Base-by-base conservation (phyloP, 2,329 filamentous ascomycete genomes). In the Conoideocrella luteorostrata region DNA sequence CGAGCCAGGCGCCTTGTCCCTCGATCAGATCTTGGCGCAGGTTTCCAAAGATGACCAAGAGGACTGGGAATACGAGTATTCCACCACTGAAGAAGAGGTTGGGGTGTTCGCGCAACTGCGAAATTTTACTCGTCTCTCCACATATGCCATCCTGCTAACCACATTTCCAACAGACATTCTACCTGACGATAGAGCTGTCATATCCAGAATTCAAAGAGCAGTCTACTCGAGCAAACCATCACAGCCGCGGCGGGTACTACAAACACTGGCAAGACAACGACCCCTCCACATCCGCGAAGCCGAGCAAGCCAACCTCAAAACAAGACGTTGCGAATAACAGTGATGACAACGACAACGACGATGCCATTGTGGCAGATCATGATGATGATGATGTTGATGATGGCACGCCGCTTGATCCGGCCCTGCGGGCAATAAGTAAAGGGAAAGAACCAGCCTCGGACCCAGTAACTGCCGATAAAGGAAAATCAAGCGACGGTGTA, bases 41-140 rank as follows among this genome's bases (percentile, higher is more conserved):
- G 44, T 58, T 13, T 45, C 50, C 20, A 47, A 48, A 9, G 66
- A 68, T 22, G 72, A 70, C 5, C 68, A 80, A 47, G 75, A 82
- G 39, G 78, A 81, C 40, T 84, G 78, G 77, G 80, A 84, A 54
- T 83, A 82, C 51, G 80, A 84, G 51, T 84, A 84, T 54, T 83
- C 80, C 0, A 62, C 66, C 3, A 80, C 77, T 0, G 78, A 84
- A 54, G 80, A 71, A 12, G 80, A 84, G 68, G 79, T 77, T 17
- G 13, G 37, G n/a, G n/a, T n/a, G n/a, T n/a, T n/a, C n/a, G n/a
- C n/a, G n/a, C n/a, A n/a, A n/a, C n/a, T n/a, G n/a, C n/a, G n/a
- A n/a, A n/a, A 22, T 33, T 9, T 18, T 17, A 33, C 30, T 38
- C 9, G n/a, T 41, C 29, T 41, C 37, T 4, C 12, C 13, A 42